phyloP scores from a whole-genome alignment of 805 yeast species.

The Teunomyces gatunensis region DNA sequence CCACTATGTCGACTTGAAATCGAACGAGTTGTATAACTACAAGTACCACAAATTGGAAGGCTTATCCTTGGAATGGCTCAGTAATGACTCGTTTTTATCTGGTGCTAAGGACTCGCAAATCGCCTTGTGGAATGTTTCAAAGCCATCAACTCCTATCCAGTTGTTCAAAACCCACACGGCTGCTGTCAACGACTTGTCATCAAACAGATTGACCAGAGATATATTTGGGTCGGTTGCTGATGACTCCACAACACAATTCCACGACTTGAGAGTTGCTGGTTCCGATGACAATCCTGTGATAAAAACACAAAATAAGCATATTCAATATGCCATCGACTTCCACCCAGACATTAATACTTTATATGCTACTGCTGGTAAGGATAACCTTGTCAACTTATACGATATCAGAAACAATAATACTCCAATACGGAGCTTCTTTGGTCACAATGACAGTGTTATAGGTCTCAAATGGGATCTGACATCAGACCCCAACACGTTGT shows the following conservation, averaged over 20 bases:
- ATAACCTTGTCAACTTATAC: constrained; percentile 69
- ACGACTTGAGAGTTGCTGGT: constrained; percentile 47
- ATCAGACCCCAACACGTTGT: constrained; percentile 48
- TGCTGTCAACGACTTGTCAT: constrained; percentile 65
- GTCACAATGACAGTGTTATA: constrained; percentile 50
- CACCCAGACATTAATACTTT: constrained; percentile 54
- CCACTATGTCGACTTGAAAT: constrained; percentile 36
- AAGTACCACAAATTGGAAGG: constrained; percentile 66
- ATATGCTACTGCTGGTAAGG: constrained; percentile 77
- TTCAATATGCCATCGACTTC: constrained; percentile 68
- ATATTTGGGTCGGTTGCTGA: constrained; percentile 73
- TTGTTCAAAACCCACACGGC: constrained; percentile 52
- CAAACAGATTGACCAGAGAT: constrained; percentile 39
- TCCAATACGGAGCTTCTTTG: constrained; percentile 64
- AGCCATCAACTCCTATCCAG: constrained; percentile 45
- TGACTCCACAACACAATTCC: constrained; percentile 58
- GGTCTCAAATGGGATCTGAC: constrained; percentile 50
- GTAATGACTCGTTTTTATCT: constrained; percentile 47
- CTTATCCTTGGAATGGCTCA: constrained; percentile 68
- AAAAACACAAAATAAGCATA: constrained; percentile 45
- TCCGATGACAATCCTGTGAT: constrained; percentile 40
- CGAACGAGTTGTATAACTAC: constrained; percentile 22
- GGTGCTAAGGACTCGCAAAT: constrained; percentile 67
- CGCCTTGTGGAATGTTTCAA: constrained; percentile 64
- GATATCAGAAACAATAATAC: constrained; percentile 62